Evolutionary conservation across 2,329 filamentous ascomycete species (phyloP).

Genomic region (Hypoxylon sp.): DNA sequence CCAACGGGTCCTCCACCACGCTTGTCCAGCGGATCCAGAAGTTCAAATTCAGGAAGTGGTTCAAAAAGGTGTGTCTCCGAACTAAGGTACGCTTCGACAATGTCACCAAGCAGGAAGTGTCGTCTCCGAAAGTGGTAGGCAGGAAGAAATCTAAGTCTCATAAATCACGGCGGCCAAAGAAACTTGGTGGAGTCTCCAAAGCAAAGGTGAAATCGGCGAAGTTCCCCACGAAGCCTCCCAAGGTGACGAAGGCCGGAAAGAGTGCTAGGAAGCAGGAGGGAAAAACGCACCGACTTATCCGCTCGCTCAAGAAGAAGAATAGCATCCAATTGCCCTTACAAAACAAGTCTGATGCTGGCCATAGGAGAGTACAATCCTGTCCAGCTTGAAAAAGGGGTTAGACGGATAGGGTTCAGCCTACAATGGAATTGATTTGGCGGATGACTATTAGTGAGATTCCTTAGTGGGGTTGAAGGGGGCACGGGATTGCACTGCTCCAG

Average conservation of each 20-base stretch:
- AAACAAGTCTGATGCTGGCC: constrained; percentile 4
- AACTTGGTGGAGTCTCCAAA: constrained; percentile 1
- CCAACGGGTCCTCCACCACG: constrained; percentile 37
- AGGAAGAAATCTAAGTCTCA: constrained; percentile 16
- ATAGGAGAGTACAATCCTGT: constrained; percentile 41
- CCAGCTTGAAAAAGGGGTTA: constrained; percentile 16
- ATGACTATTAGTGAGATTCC: background rate
- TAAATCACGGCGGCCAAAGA: constrained; percentile 34
- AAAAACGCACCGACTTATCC: constrained; percentile 27
- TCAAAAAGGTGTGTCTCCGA: constrained; percentile 44
- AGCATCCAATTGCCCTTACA: constrained; percentile 37
- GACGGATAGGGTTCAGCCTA: background rate
- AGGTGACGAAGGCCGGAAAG: background rate
- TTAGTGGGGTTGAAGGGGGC: background rate
- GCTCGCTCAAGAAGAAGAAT: constrained; percentile 33
- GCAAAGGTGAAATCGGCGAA: constrained; percentile 24
- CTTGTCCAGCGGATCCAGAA: constrained; percentile 43
- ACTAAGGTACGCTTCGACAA: constrained; percentile 47
- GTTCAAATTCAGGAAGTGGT: constrained; percentile 47
- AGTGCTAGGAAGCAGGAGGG: constrained; percentile 6
- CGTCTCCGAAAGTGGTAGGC: background rate
- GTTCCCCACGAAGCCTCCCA: constrained; percentile 11
- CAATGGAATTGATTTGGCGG: background rate
- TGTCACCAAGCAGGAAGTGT: constrained; percentile 27
- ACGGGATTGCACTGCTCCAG: background rate